phyloP scores from a whole-genome alignment of 139 green algal genomes.

The Picochlorum costavermella region DNA sequence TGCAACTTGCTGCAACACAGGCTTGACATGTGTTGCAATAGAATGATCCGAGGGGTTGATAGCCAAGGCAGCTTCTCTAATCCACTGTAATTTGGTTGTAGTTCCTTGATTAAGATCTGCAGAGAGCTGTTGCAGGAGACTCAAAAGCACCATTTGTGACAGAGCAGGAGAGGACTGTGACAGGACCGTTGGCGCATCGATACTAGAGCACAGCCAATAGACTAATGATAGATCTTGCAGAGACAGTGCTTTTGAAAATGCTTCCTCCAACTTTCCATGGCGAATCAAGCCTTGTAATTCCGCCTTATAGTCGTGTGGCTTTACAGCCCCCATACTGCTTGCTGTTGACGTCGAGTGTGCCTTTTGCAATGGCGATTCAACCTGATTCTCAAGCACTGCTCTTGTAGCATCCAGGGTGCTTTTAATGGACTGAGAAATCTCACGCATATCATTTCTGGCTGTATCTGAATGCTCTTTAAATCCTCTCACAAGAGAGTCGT shows the following conservation, averaged over 20 bases:
- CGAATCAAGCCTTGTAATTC: constrained; percentile 16
- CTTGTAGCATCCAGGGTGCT: constrained; percentile 15
- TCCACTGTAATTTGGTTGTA: constrained; percentile 60
- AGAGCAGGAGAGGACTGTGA: constrained; percentile 31
- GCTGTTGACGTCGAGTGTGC: background rate
- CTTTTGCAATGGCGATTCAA: background rate
- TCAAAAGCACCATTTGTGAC: constrained; percentile 63
- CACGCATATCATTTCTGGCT: constrained; percentile 9
- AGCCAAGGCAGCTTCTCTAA: constrained; percentile 45
- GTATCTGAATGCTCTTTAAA: constrained; percentile 48
- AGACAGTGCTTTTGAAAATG: constrained; percentile 44
- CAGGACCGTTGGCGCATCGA: constrained; percentile 21
- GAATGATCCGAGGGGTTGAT: constrained; percentile 51
- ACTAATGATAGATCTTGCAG: constrained; percentile 53
- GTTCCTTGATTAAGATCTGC: constrained; percentile 36
- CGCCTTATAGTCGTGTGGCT: constrained; percentile 7
- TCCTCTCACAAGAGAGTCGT: constrained; percentile 50
- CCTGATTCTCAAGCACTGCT: background rate
- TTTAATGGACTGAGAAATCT: constrained; percentile 23
- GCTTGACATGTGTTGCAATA: constrained; percentile 49
- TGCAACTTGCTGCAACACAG: constrained; percentile 38
- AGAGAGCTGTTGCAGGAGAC: constrained; percentile 69
- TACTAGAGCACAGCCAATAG: constrained; percentile 63
- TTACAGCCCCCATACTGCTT: background rate
- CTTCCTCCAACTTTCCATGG: constrained; percentile 38